Evolutionary conservation across 2,329 filamentous ascomycete species (phyloP).

Genomic region (Clonostachys sp.): DNA sequence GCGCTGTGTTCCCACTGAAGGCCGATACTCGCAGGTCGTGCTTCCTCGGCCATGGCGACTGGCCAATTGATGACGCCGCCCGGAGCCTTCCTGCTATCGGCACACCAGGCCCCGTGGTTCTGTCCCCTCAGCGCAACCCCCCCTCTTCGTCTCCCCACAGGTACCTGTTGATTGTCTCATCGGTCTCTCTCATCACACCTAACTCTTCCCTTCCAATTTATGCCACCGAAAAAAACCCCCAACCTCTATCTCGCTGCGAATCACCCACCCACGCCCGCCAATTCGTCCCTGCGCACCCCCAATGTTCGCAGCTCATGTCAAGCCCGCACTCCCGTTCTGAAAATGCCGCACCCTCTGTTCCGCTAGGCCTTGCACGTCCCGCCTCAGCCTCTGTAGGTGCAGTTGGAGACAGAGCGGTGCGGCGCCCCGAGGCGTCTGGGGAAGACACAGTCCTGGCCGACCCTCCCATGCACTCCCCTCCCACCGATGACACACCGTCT

Average conservation of each 20-base stretch:
- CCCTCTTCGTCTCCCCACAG: neutral
- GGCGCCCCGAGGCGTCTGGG: slow-evolving; percentile 6
- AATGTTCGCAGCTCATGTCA: slow-evolving; percentile 55
- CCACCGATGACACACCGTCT: slow-evolving; percentile 1
- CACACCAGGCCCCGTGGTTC: neutral
- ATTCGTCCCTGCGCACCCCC: slow-evolving; percentile 18
- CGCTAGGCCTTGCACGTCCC: slow-evolving; percentile 25
- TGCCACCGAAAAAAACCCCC: slow-evolving; percentile 1
- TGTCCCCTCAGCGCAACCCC: neutral
- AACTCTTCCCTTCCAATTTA: neutral
- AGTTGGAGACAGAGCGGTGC: slow-evolving; percentile 2
- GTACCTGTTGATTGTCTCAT: no score
- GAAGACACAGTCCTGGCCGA: neutral
- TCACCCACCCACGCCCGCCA: slow-evolving; percentile 19
- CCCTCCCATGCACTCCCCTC: slow-evolving; percentile 4
- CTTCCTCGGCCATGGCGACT: neutral
- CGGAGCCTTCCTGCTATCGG: neutral
- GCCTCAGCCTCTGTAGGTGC: neutral
- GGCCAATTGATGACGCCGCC: neutral
- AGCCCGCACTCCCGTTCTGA: slow-evolving; percentile 41
- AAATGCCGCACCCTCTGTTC: slow-evolving; percentile 49
- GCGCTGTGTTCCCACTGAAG: neutral
- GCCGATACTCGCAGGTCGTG: neutral
- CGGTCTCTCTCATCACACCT: neutral
- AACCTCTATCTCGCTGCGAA: slow-evolving; percentile 12